These are phyloP conservation scores for Tarenaya hassleriana DNA, from an alignment of 345 rosid genomes.

Conservation along the genomic window DNA sequence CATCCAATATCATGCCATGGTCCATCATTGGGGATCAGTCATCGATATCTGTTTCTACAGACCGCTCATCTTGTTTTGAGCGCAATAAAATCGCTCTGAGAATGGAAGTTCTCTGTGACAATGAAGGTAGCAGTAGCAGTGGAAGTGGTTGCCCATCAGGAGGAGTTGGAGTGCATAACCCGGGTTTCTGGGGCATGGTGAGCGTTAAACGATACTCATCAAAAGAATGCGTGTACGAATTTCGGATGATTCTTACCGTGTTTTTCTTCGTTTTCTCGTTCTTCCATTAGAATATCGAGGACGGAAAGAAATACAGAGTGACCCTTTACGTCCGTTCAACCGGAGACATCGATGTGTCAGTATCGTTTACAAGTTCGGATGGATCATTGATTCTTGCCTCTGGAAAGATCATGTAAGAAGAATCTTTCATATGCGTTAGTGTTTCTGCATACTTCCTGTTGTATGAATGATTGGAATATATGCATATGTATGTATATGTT, in stretches of 20 bases:
- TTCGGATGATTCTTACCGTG: background rate
- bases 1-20: slow-evolving; percentile 93
- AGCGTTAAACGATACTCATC: no score
- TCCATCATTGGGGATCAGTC: slow-evolving; percentile 62
- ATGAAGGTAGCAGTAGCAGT: slow-evolving; percentile 29
- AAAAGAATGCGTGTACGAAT: no score
- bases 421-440: slow-evolving; percentile 11
- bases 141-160: slow-evolving; percentile 63
- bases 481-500: no score
- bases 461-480: slow-evolving; percentile 6
- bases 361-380: slow-evolving; percentile 59
- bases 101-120: slow-evolving; percentile 87
- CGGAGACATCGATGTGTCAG: slow-evolving; percentile 52
- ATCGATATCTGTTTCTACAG: slow-evolving; percentile 66
- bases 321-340: slow-evolving; percentile 61
- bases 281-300: slow-evolving; percentile 78
- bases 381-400: slow-evolving; percentile 58
- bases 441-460: background rate
- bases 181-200: slow-evolving; percentile 99
- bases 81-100: slow-evolving; percentile 76
- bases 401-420: slow-evolving; percentile 52
- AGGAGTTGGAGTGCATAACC: slow-evolving; percentile 89
- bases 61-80: slow-evolving; percentile 83
- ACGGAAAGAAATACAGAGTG: slow-evolving; percentile 72
- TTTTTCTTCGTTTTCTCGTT: slow-evolving; percentile 19